Evolutionary conservation across 306 rosid genomes (phyloP).

Genomic region (Dalbergia cultrata): DNA sequence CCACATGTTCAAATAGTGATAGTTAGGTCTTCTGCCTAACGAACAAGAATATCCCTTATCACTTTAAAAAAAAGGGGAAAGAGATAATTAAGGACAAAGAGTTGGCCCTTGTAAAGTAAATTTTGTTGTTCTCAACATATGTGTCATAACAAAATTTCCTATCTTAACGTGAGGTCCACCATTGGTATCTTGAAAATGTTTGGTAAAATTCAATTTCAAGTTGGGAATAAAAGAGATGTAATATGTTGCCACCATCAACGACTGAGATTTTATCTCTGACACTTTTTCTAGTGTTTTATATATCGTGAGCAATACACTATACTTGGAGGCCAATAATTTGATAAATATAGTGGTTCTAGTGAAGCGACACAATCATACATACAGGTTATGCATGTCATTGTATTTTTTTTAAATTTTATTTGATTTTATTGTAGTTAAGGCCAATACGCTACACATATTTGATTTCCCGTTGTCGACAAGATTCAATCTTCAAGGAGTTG

Average conservation of each 20-base stretch:
- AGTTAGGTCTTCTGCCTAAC: slow-evolving; percentile 55
- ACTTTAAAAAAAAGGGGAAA: slow-evolving; percentile 8
- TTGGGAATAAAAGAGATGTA: slow-evolving; percentile 40
- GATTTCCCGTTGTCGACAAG: too few species aligned
- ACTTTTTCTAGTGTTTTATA: slow-evolving; percentile 8
- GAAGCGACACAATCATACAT: not conserved
- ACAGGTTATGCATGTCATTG: not conserved
- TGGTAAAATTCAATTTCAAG: slow-evolving; percentile 37
- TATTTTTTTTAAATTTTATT: too few species aligned
- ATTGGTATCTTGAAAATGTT: slow-evolving; percentile 34
- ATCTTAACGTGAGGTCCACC: slow-evolving; percentile 43
- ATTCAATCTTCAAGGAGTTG: too few species aligned
- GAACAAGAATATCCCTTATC: slow-evolving; percentile 24
- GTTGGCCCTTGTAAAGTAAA: slow-evolving; percentile 23
- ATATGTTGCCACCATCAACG: slow-evolving; percentile 47
- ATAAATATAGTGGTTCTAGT: not conserved
- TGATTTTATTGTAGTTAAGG: too few species aligned
- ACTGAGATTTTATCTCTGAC: slow-evolving; percentile 30
- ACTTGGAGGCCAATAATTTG: slow-evolving; percentile 27
- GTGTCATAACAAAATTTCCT: slow-evolving; percentile 13
- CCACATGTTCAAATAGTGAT: slow-evolving; percentile 54
- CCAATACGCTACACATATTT: too few species aligned
- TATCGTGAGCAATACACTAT: slow-evolving; percentile 25
- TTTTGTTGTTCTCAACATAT: slow-evolving; percentile 7
- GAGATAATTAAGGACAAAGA: not conserved